Evolutionary conservation across 768 basidiomycete genomes (phyloP).

Genomic region (Crassisporium funariophilum): DNA sequence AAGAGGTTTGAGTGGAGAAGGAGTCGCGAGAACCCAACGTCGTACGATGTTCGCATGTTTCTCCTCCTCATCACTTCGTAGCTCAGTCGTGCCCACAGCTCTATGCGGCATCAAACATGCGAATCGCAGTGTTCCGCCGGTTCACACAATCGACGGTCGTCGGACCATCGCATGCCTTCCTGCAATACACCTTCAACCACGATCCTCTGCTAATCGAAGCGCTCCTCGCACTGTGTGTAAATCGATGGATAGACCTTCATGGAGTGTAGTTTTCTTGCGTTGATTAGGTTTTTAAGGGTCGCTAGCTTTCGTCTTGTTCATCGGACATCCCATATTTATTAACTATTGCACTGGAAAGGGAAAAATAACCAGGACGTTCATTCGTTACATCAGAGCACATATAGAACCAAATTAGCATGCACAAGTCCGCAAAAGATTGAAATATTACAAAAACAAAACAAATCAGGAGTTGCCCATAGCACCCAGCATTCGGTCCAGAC

Average conservation of each 20-base stretch:
- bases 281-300: slow-evolving; percentile 22
- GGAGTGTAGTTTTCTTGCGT: slow-evolving; percentile 38
- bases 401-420: slow-evolving; percentile 22
- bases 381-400: slow-evolving; percentile 16
- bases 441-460: slow-evolving; percentile 19
- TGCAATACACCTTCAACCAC: slow-evolving; percentile 66
- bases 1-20: slow-evolving; percentile 69
- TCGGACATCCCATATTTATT: slow-evolving; percentile 29
- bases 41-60: slow-evolving; percentile 60
- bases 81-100: slow-evolving; percentile 35
- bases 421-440: slow-evolving; percentile 20
- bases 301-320: slow-evolving; percentile 21
- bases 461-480: slow-evolving; percentile 37
- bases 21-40: slow-evolving; percentile 43
- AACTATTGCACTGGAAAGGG: slow-evolving; percentile 24
- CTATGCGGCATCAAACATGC: slow-evolving; percentile 46
- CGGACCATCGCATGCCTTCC: slow-evolving; percentile 62
- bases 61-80: not conserved
- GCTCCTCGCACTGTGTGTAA: slow-evolving; percentile 67
- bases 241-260: slow-evolving; percentile 72
- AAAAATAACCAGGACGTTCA: slow-evolving; percentile 17
- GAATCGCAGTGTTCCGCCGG: slow-evolving; percentile 62
- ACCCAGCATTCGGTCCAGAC: slow-evolving; percentile 71
- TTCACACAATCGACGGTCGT: slow-evolving; percentile 55
- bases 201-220: slow-evolving; percentile 63